Evolutionary conservation across 1,284 basidiomycete genomes (phyloP).

Genomic region (Cryptococcus sp.): DNA sequence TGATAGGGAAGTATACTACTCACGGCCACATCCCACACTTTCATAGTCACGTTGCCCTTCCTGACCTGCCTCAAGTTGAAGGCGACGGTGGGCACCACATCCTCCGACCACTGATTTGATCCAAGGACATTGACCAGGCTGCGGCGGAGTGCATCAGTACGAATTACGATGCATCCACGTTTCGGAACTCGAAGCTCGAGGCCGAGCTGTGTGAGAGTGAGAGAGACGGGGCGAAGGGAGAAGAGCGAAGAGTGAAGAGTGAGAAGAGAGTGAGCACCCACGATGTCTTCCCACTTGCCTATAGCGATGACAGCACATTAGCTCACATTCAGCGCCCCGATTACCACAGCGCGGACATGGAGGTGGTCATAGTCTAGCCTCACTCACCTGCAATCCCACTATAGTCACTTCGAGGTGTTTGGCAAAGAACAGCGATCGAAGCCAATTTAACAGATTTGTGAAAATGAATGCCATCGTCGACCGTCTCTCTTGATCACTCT

Average conservation of each 20-base stretch:
- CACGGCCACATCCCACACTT: slow-evolving; percentile 89
- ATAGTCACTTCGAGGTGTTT: slow-evolving; percentile 90
- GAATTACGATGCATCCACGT: not conserved
- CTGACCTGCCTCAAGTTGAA: slow-evolving; percentile 72
- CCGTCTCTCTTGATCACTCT: not conserved
- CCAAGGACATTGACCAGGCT: slow-evolving; percentile 81
- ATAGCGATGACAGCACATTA: not conserved
- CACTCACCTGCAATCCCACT: slow-evolving; percentile 80
- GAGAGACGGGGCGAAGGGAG: not conserved
- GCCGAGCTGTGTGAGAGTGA: not conserved
- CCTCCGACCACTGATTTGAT: slow-evolving; percentile 89
- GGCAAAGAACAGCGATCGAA: slow-evolving; percentile 71
- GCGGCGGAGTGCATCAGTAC: not conserved
- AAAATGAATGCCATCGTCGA: slow-evolving; percentile 65
- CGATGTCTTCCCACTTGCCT: slow-evolving; percentile 93
- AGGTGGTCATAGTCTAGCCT: slow-evolving; percentile 15
- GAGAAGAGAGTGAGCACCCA: slow-evolving; percentile 43
- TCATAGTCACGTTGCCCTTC: slow-evolving; percentile 86
- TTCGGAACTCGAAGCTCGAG: too few species aligned
- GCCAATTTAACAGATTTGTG: slow-evolving; percentile 63
- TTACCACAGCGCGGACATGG: not conserved
- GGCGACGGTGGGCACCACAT: slow-evolving; percentile 89
- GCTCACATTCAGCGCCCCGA: not conserved
- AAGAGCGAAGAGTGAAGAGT: not conserved
- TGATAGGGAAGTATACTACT: slow-evolving; percentile 17